phyloP scores from a whole-genome alignment of 306 rosid genomes.

The Malus asiatica region DNA sequence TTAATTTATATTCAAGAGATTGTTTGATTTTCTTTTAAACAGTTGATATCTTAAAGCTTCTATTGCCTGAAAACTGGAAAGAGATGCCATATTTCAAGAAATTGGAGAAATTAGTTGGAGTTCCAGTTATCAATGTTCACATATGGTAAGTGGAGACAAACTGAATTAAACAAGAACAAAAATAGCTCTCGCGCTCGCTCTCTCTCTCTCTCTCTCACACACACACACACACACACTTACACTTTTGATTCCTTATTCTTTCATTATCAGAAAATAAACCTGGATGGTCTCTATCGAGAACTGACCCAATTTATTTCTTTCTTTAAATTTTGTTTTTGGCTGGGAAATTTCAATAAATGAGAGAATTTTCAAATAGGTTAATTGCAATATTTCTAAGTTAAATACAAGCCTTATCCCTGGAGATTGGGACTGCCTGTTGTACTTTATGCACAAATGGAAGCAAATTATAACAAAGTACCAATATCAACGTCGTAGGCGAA shows the following conservation, averaged over 20 bases:
- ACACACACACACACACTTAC: background rate
- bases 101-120: conserved; percentile 87
- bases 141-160: conserved; percentile 59
- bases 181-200: background rate
- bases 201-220: background rate
- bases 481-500: no score
- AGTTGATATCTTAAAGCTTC: conserved; percentile 92
- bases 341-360: background rate
- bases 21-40: conserved; percentile 16
- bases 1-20: conserved; percentile 11
- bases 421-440: background rate
- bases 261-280: background rate
- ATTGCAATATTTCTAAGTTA: conserved; percentile 2
- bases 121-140: conserved; percentile 91
- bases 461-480: no score
- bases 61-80: conserved; percentile 81
- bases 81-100: conserved; percentile 85
- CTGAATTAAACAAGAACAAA: background rate
- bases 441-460: no score
- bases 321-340: conserved; percentile 1
- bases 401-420: background rate
- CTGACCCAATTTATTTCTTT: background rate
- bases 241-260: background rate
- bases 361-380: background rate
- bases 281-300: conserved; percentile 2